These are phyloP conservation scores for Umbelopsis isabellina DNA, from an alignment of 192 early-diverging fungal genomes.

Conservation along the genomic window DNA sequence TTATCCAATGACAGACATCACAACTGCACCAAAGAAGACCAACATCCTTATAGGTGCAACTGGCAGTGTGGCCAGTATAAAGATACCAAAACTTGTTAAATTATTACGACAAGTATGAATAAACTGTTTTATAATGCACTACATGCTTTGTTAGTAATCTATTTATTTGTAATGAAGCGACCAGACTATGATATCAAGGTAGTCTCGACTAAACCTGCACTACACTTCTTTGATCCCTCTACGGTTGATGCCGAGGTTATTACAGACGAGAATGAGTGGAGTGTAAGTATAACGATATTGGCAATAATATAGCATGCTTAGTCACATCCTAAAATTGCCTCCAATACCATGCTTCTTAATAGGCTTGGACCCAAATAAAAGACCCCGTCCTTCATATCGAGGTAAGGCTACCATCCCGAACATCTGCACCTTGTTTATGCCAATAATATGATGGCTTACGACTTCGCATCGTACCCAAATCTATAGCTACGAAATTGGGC, in stretches of 20 bases:
- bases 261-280: conserved; percentile 92
- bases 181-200: conserved; percentile 74
- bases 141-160: neutral
- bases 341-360: neutral
- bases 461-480: neutral
- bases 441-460: neutral
- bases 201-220: conserved; percentile 77
- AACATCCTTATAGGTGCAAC: conserved; percentile 81
- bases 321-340: neutral
- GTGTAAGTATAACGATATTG: conserved; percentile 39
- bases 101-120: conserved; percentile 36
- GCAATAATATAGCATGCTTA: neutral
- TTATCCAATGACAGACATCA: conserved; percentile 1
- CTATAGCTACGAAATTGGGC: conserved; percentile 91
- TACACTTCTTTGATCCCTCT: conserved; percentile 80
- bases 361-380: conserved; percentile 77
- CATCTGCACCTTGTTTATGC: neutral
- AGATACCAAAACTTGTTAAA: conserved; percentile 76
- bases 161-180: conserved; percentile 23
- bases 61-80: conserved; percentile 91
- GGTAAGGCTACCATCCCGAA: conserved; percentile 39
- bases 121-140: neutral
- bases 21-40: conserved; percentile 28
- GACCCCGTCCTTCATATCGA: conserved; percentile 97
- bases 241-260: conserved; percentile 59